These are phyloP conservation scores for Ramalina intermedia DNA, from an alignment of 495 filamentous ascomycete species.

Conservation along the genomic window DNA sequence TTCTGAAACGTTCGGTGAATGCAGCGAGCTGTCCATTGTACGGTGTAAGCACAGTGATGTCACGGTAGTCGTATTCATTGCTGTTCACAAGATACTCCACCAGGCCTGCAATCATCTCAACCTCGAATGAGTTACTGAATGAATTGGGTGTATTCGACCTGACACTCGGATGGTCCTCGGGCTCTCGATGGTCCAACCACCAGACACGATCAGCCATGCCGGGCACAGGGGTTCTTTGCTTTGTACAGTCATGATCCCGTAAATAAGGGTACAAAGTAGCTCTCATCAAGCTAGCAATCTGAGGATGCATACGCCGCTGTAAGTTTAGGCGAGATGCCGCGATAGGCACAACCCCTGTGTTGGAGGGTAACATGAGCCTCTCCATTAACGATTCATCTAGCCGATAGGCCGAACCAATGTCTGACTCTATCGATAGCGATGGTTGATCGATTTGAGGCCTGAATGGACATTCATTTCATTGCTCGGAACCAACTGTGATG, in stretches of 20 bases:
- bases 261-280: constrained; percentile 49
- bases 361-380: constrained; percentile 34
- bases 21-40: constrained; percentile 16
- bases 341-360: constrained; percentile 9
- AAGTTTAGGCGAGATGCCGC: constrained; percentile 41
- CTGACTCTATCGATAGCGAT: constrained; percentile 35
- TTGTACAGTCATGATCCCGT: constrained; percentile 13
- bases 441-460: constrained; percentile 44
- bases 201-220: constrained; percentile 52
- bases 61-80: constrained; percentile 13
- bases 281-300: constrained; percentile 43
- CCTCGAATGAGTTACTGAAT: constrained; percentile 28
- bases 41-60: constrained; percentile 15
- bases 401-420: constrained; percentile 35
- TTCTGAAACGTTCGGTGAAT: constrained; percentile 16
- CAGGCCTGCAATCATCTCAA: constrained; percentile 40
- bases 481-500: neutral
- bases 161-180: constrained; percentile 30
- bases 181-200: constrained; percentile 53
- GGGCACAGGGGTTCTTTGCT: constrained; percentile 34
- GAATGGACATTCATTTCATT: neutral
- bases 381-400: constrained; percentile 54
- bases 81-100: constrained; percentile 15
- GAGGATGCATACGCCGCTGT: constrained; percentile 63
- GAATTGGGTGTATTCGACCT: constrained; percentile 22